Evolutionary conservation across 139 green algal species (phyloP).

Genomic region (Raphidocelis subcapitata): DNA sequence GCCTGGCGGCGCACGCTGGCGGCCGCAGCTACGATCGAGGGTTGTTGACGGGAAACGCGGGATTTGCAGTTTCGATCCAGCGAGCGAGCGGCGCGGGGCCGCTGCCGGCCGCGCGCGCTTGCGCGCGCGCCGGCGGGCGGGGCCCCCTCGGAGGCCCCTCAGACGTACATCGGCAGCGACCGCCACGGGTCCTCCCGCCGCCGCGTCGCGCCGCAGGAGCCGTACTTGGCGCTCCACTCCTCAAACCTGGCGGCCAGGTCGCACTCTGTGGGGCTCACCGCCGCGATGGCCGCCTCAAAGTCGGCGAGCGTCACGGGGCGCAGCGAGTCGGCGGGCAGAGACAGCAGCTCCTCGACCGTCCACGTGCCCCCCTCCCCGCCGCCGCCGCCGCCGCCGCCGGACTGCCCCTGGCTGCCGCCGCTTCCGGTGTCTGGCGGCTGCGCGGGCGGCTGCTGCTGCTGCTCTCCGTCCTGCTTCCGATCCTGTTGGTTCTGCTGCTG

Average conservation of each 20-base stretch:
- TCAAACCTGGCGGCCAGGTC: conserved; percentile 20
- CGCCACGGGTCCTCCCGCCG: background rate
- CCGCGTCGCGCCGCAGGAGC: background rate
- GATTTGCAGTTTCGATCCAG: too few species aligned
- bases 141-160: too few species aligned
- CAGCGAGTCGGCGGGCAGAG: conserved; percentile 20
- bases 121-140: too few species aligned
- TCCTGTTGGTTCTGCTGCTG: background rate
- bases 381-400: too few species aligned
- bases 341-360: conserved; percentile 24
- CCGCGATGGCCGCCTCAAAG: conserved; percentile 29
- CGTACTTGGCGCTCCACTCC: conserved; percentile 7
- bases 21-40: too few species aligned
- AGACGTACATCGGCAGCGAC: conserved; percentile 13
- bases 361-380: background rate
- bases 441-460: conserved; percentile 19
- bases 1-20: too few species aligned
- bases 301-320: conserved; percentile 18
- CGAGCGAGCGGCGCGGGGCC: too few species aligned
- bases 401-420: background rate
- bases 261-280: conserved; percentile 33
- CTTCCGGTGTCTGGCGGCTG: conserved; percentile 1
- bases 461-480: background rate
- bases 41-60: too few species aligned
- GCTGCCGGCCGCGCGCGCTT: too few species aligned